phyloP scores from a whole-genome alignment of 192 early-diverging fungal genomes.

The Entomortierella chlamydospora region DNA sequence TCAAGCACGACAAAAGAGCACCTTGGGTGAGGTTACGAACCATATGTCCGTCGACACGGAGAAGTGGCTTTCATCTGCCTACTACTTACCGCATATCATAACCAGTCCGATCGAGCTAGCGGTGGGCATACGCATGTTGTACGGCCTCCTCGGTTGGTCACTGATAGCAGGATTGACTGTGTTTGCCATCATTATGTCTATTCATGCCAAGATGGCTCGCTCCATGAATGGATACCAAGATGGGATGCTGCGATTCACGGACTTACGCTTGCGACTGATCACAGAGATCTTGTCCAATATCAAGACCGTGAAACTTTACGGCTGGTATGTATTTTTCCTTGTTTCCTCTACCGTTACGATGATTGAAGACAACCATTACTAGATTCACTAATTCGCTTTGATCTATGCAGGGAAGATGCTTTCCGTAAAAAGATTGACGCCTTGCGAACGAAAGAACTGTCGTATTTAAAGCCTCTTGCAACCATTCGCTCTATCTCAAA shows the following conservation, averaged over 20 bases:
- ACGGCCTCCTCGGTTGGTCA: conserved; percentile 66
- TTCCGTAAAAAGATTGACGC: conserved; percentile 11
- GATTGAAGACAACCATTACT: too few relatives aligned
- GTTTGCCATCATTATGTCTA: conserved; percentile 5
- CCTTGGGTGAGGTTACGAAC: conserved; percentile 74
- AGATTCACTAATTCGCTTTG: too few relatives aligned
- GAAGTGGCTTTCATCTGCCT: conserved; percentile 66
- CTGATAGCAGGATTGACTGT: conserved; percentile 49
- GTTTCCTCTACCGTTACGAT: not conserved
- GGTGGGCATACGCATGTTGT: too few relatives aligned
- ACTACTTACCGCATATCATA: too few relatives aligned
- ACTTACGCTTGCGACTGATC: conserved; percentile 26
- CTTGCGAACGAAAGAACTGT: not conserved
- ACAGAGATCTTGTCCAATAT: conserved; percentile 32
- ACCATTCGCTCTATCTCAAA: not conserved
- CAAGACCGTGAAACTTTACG: conserved; percentile 36
- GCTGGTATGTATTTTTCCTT: not conserved
- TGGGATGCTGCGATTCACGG: conserved; percentile 10
- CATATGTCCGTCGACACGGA: conserved; percentile 72
- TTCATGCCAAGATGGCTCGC: conserved; percentile 13
- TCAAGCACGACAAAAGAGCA: conserved; percentile 30
- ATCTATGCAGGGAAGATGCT: not conserved
- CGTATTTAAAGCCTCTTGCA: not conserved
- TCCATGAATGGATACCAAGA: conserved; percentile 9
- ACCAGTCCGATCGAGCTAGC: too few relatives aligned